Evolutionary conservation across 1,139 yeast genomes (phyloP).

Genomic region (Magnusiomyces tetraspermus): DNA sequence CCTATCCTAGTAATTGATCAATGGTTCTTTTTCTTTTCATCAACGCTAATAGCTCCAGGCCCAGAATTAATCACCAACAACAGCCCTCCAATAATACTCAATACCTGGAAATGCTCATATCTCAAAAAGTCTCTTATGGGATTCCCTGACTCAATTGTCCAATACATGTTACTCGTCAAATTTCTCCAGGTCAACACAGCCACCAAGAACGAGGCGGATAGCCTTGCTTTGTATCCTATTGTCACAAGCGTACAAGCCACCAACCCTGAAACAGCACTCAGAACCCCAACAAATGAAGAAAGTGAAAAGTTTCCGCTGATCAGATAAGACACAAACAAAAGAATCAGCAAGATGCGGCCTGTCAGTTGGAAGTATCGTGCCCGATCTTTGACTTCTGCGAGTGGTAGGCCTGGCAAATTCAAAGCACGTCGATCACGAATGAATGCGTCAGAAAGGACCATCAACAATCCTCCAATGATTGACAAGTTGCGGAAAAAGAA

Average conservation of each 20-base stretch:
- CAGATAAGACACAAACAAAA: constrained; percentile 79
- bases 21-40: constrained; percentile 91
- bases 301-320: constrained; percentile 27
- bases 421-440: constrained; percentile 67
- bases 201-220: constrained; percentile 75
- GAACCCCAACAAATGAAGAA: constrained; percentile 37
- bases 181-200: constrained; percentile 68
- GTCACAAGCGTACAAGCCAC: constrained; percentile 69
- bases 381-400: constrained; percentile 72
- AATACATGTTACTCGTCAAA: constrained; percentile 74
- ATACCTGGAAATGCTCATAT: constrained; percentile 90
- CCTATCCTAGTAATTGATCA: too few relatives aligned
- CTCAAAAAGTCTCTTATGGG: constrained; percentile 82
- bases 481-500: constrained; percentile 82
- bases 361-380: constrained; percentile 79
- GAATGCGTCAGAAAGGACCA: constrained; percentile 81
- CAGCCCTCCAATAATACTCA: constrained; percentile 91
- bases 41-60: constrained; percentile 89
- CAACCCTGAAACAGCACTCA: constrained; percentile 64
- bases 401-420: constrained; percentile 84
- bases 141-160: constrained; percentile 64
- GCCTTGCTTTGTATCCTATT: constrained; percentile 86
- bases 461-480: constrained; percentile 84
- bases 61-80: constrained; percentile 88
- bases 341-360: constrained; percentile 78